Conservation (phyloP, 176 grass and related monocot species). For the Neostapfia colusana region DNA sequence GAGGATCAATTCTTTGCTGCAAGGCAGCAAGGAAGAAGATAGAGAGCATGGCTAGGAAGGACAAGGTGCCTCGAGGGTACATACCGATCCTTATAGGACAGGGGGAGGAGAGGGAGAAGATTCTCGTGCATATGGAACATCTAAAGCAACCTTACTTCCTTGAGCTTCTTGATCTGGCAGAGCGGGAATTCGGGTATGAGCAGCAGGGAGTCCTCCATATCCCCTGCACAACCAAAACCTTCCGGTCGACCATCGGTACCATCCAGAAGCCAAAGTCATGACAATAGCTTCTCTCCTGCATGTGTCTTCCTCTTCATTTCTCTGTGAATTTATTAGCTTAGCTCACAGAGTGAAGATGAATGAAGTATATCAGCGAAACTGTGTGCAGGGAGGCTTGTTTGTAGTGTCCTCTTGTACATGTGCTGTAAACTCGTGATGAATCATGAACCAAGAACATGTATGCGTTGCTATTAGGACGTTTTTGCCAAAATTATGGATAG, state of each 20-base stretch:
- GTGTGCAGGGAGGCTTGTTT: background rate
- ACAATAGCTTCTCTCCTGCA: constrained; percentile 19
- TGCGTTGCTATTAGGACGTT: no score
- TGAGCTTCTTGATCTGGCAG: constrained; percentile 51
- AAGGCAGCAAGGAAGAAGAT: background rate
- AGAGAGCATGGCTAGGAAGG: constrained; percentile 45
- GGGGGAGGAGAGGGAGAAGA: constrained; percentile 52
- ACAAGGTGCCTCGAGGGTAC: constrained; percentile 52
- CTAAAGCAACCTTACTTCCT: constrained; percentile 53
- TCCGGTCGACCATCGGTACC: constrained; percentile 35
- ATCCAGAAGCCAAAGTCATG: constrained; percentile 41
- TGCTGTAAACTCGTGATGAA: background rate
- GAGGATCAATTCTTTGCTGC: background rate
- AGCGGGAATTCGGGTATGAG: constrained; percentile 60
- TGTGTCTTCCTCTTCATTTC: background rate
- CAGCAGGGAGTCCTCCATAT: constrained; percentile 66
- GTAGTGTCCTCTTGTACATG: background rate
- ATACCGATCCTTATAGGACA: constrained; percentile 61
- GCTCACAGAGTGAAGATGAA: background rate
- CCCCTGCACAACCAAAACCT: constrained; percentile 54
- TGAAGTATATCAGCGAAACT: background rate
- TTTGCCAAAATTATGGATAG: no score
- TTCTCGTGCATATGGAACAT: constrained; percentile 60
- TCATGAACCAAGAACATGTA: background rate
- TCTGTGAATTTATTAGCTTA: background rate